phyloP scores from a whole-genome alignment of 1,284 basidiomycete species.

The Trametes hirsuta region DNA sequence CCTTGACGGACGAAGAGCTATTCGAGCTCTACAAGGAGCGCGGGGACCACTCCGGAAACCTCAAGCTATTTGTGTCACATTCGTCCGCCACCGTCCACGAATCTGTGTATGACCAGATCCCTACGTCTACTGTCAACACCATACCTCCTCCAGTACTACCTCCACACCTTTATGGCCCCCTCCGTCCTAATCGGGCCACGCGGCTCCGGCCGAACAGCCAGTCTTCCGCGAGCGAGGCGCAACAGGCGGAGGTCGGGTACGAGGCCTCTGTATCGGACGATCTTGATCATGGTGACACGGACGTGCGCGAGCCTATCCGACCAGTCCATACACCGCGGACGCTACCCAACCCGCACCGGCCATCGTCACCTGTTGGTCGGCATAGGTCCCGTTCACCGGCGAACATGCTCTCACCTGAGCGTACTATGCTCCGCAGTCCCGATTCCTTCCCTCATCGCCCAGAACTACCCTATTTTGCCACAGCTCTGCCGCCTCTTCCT shows the following conservation, averaged over 20 bases:
- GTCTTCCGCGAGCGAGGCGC: constrained; percentile 69
- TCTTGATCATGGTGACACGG: constrained; percentile 58
- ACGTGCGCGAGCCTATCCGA: constrained; percentile 40
- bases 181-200: constrained; percentile 53
- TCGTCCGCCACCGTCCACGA: constrained; percentile 64
- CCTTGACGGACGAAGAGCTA: constrained; percentile 69
- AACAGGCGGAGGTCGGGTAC: constrained; percentile 57
- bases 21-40: constrained; percentile 71
- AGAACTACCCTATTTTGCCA: constrained; percentile 23
- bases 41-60: constrained; percentile 74
- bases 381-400: constrained; percentile 33
- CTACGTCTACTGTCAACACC: constrained; percentile 49
- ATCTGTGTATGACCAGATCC: constrained; percentile 39
- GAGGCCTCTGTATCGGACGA: constrained; percentile 69
- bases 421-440: constrained; percentile 28
- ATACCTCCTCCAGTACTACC: constrained; percentile 58
- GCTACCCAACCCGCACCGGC: constrained; percentile 36
- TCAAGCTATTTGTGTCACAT: constrained; percentile 82
- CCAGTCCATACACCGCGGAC: constrained; percentile 37
- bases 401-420: constrained; percentile 49
- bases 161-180: constrained; percentile 42
- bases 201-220: constrained; percentile 67
- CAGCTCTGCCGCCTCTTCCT: constrained; percentile 20
- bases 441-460: constrained; percentile 27
- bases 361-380: constrained; percentile 32